Evolutionary conservation across 75 land plant genomes (phyloP), one percentile per base, ranked within the genome.

Genomic region (Isoetes taiwanensis): DNA sequence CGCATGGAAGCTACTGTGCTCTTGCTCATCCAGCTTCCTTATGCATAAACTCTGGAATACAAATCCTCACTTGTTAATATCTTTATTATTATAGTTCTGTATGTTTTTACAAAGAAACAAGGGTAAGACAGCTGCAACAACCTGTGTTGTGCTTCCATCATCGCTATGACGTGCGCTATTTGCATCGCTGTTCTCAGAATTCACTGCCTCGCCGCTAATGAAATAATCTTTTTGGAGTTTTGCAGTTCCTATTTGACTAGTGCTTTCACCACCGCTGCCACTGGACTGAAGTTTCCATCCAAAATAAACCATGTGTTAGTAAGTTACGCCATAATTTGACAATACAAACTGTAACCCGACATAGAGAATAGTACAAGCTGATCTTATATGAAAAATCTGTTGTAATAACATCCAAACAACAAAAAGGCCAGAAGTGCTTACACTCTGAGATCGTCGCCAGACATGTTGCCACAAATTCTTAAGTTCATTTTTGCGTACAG

Each of bases 391-490:
- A 59, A 54, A 1, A 6, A 12, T 25, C 61, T 38, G n/a, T n/a
- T 25, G 25, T 3, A 56, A 41, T 3, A 14, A 28, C 38, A 28
- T 14, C 3, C 1, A n/a, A 12, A 8, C 3, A 34, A 14, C 30
- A 39, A 9, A 55, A 19, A 31, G 12, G 20, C 55, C 3, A 37
- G 39, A 39, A 58, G 23, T 30, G 77, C 87, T 83, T 69, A 90
- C 97, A 66, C 88, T 86, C 59, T 79, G 89, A 35, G 90, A 78
- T 65, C 76, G 76, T 56, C 95, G 80, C 97, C 97, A 91, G 32
- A 86, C 82, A 75, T 90, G 97, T 59, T 90, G 97, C 97, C 97
- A 90, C 23, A 90, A 77, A 56, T 83, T 86, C 65, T 81, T 87
- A 26, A 91, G 78, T 78, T 91, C 97, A 75, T 91, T 91, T 64